Evolutionary conservation across 129 eudicot genomes (phyloP), one percentile per base, ranked within the genome.

Genomic region (Artemisia tridentata): DNA sequence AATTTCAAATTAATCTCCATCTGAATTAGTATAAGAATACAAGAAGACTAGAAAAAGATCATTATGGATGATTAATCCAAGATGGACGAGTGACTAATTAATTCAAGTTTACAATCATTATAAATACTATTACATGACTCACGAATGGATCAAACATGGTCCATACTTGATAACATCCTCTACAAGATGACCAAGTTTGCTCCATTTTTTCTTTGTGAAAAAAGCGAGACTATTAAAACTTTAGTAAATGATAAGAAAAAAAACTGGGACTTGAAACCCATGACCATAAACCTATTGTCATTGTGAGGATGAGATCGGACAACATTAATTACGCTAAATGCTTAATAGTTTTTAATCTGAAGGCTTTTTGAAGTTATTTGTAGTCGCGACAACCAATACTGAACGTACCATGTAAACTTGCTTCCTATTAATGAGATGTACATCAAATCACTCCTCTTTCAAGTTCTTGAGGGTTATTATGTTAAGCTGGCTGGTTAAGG

Each of bases 61-160:
- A 64, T 21, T 18, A 20, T 18, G 56, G 2, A 18, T 3, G 34
- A 65, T 14, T 21, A 45, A 65, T n/a, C 10, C 48, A 47, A 23
- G 50, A 43, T 47, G 16, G 47, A 10, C 11, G 34, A 65, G 16
- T 19, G 5, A 38, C n/a, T 25, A 18, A 27, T 31, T 25, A 18
- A 27, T 31, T 68, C 74, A 68, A 75, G 43, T 47, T 11, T 43
- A 75, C 19, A 47, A 75, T 58, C 68, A 14, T 29, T 31, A 56
- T 13, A 75, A 58, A 11, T 47, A 47, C 45, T 48, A 59, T 48
- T 47, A 67, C 69, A 67, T 21, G 20, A 68, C 62, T 72, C 51
- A 47, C 38, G 19, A 84, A 88, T 86, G 96, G 91, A 86, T 88
- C 91, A 86, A 82, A 82, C 71, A 53, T 84, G 96, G 96, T 86